Conservation (phyloP, 148 eudicot species). For the Gaultheria prostrata region DNA sequence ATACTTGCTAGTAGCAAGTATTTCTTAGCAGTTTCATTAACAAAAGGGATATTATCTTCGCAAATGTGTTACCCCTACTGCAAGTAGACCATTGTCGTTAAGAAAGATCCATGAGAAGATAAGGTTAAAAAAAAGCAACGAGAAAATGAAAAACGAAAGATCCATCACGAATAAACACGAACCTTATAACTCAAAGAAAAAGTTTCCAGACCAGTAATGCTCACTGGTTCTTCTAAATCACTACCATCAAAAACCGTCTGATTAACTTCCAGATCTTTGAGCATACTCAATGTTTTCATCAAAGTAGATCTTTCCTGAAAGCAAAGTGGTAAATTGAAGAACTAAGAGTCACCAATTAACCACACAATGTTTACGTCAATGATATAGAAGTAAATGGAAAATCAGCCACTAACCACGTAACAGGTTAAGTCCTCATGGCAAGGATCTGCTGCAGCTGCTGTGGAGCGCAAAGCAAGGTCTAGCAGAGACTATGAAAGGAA, state of each 20-base stretch:
- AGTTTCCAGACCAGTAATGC: conserved; percentile 89
- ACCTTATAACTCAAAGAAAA: conserved; percentile 94
- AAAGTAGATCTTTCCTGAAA: conserved; percentile 83
- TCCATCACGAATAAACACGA: neutral
- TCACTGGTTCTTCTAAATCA: conserved; percentile 76
- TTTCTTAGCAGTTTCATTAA: neutral
- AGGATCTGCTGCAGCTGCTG: conserved; percentile 98
- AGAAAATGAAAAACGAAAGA: neutral
- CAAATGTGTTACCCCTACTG: neutral
- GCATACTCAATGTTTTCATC: conserved; percentile 65
- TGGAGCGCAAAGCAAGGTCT: conserved; percentile 95
- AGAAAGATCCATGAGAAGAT: neutral
- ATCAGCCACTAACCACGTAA: conserved; percentile 68
- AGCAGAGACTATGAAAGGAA: conserved; percentile 64
- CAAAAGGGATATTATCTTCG: neutral
- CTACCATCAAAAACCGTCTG: conserved; percentile 41
- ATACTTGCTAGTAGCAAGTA: neutral
- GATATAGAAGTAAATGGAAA: conserved; percentile 4
- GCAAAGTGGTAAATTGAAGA: conserved; percentile 12
- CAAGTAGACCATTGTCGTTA: neutral
- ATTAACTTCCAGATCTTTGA: conserved; percentile 82
- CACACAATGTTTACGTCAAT: neutral
- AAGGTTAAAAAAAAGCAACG: neutral
- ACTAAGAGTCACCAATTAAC: conserved; percentile 4
- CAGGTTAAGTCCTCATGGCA: conserved; percentile 90